Evolutionary conservation across 805 yeast species (phyloP).

Genomic region (Lachancea cidri): DNA sequence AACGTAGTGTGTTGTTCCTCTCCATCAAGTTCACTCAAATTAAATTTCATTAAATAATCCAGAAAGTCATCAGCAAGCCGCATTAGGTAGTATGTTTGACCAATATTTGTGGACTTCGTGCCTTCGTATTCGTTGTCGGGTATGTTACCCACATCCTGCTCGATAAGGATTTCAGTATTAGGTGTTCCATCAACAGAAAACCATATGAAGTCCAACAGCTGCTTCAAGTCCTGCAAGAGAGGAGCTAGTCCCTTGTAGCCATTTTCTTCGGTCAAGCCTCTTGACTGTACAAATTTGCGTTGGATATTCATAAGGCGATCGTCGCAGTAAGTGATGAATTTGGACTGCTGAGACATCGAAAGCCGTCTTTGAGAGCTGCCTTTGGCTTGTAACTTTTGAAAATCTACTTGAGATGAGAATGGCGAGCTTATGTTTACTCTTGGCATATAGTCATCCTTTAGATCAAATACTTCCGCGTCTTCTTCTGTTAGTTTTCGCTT

Average conservation of each 20-base stretch:
- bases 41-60: slow-evolving; percentile 49
- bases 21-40: slow-evolving; percentile 19
- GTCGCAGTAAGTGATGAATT: slow-evolving; percentile 51
- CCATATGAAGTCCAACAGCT: slow-evolving; percentile 56
- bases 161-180: slow-evolving; percentile 24
- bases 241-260: slow-evolving; percentile 31
- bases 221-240: slow-evolving; percentile 42
- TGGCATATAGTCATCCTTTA: slow-evolving; percentile 30
- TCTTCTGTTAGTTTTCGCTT: slow-evolving; percentile 6
- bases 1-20: slow-evolving; percentile 27
- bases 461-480: slow-evolving; percentile 19
- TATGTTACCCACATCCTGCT: slow-evolving; percentile 10
- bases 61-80: slow-evolving; percentile 61
- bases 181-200: slow-evolving; percentile 43
- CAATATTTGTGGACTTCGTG: slow-evolving; percentile 36
- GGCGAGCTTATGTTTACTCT: slow-evolving; percentile 28
- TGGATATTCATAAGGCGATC: slow-evolving; percentile 48
- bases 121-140: slow-evolving; percentile 9
- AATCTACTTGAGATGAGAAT: slow-evolving; percentile 22
- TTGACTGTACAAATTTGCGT: slow-evolving; percentile 46
- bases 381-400: slow-evolving; percentile 3
- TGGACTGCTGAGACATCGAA: slow-evolving; percentile 49
- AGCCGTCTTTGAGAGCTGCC: slow-evolving; percentile 27
- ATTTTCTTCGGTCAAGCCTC: slow-evolving; percentile 31
- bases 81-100: slow-evolving; percentile 59